Evolutionary conservation across 306 rosid genomes (phyloP), one percentile per base, ranked within the genome.

Genomic region (Castanea sativa): DNA sequence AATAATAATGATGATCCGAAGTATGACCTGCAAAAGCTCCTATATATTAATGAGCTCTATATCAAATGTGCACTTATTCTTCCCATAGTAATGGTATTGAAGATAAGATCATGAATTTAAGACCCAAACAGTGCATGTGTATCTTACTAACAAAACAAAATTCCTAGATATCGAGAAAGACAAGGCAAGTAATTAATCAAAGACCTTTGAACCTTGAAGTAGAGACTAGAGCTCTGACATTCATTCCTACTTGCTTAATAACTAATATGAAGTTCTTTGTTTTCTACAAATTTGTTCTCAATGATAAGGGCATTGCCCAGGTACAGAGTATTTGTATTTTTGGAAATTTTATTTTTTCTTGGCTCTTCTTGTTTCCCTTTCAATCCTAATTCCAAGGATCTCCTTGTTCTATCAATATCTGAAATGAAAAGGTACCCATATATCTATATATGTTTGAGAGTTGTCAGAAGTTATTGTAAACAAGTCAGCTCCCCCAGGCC

Each of bases 351-450:
- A 55, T 38, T 16, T 30, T 38, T 16, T 30, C 43, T 69, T 49
- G 58, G 4, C 41, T 67, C 75, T 15, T 41, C 57, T 35, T 71
- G 33, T 53, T 75, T 55, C 82, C 86, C 71, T 82, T 77, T 68
- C 78, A 53, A 6, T 76, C 68, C 77, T 82, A 27, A 12, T 59
- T 79, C 79, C 78, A 41, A 38, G 67, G 49, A 73, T 69, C 61
- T 85, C 78, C 30, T 51, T 49, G 53, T 49, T 49, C 53, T 49
- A 49, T 49, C 53, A 49, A 49, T 49, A 49, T 10, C 13, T 49
- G 53, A 38, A 38, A 38, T 7, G 45, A 38, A 38, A 41, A 41
- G 45, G 45, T 41, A 41, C 12, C 45, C 11, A 41, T 38, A 38
- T 41, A 2, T 41, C 12, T 41, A 41, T 41, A 41, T 8, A 41